Evolutionary conservation across 2,329 filamentous ascomycete species (phyloP).

Genomic region (Exophiala sideris): DNA sequence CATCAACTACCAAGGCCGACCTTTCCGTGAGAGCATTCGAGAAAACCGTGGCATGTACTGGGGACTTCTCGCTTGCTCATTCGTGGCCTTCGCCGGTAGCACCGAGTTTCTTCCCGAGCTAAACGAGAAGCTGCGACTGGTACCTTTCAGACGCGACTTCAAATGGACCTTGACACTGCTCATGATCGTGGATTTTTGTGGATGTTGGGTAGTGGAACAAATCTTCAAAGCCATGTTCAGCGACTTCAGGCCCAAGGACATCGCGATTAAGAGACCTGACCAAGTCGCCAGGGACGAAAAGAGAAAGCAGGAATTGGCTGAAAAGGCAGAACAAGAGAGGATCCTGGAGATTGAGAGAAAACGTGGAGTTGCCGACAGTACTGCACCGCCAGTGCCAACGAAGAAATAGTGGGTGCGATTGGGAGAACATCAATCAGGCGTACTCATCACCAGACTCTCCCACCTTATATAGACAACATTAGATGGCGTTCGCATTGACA

Average conservation of each 20-base stretch:
- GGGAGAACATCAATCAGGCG: not conserved
- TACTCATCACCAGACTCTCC: not conserved
- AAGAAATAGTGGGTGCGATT: not conserved
- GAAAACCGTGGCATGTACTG: slow-evolving; percentile 99
- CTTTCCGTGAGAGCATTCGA: slow-evolving; percentile 91
- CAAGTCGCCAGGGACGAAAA: slow-evolving; percentile 74
- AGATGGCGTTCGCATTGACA: too few relatives aligned
- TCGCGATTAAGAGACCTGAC: slow-evolving; percentile 79
- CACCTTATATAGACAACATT: not conserved
- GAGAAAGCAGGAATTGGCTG: slow-evolving; percentile 61
- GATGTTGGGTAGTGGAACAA: slow-evolving; percentile 85
- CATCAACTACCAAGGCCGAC: slow-evolving; percentile 98
- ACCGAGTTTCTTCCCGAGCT: slow-evolving; percentile 94
- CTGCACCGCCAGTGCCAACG: not conserved
- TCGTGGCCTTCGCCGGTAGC: slow-evolving; percentile 87
- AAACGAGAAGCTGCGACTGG: slow-evolving; percentile 87
- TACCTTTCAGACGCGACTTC: slow-evolving; percentile 86
- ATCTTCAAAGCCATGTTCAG: slow-evolving; percentile 80
- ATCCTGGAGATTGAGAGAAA: slow-evolving; percentile 29
- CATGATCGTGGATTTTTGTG: slow-evolving; percentile 84
- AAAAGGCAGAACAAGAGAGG: slow-evolving; percentile 30
- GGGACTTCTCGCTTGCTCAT: slow-evolving; percentile 85
- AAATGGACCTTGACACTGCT: slow-evolving; percentile 76
- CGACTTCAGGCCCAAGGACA: slow-evolving; percentile 90
- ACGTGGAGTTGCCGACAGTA: slow-evolving; percentile 26